Evolutionary conservation across 2,329 filamentous ascomycete genomes (phyloP), one percentile per base, ranked within the genome.

Genomic region (Cladosporium sp.): DNA sequence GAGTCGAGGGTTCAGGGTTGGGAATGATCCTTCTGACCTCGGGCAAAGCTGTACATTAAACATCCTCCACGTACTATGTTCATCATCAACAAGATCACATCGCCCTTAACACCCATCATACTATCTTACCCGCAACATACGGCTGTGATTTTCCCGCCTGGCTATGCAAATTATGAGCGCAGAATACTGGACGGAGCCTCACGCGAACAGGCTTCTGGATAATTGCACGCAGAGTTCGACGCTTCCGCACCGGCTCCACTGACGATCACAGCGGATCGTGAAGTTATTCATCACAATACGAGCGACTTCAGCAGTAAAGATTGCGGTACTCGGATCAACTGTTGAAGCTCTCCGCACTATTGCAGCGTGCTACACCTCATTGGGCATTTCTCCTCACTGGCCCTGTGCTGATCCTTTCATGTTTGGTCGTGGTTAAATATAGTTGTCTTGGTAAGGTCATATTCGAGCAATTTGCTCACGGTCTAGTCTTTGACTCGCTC

Each of bases 381-480:
- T 11, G 32, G 55, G 55, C 34, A 15, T n/a, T 36, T 41, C 55
- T 58, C 55, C 55, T 58, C 55, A 58, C 21, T 26, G 18, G 10
- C 8, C 4, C 15, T 18, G 8, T 55, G 52, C 28, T 47, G 26
- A 55, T n/a, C 52, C 3, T 10, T 1, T 55, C 30, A 3, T 55
- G 2, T 21, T 34, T 14, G 15, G 52, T 21, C 3, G 26, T 18
- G 14, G 10, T 3, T 34, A 21, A 34, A 34, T 11, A 30, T 11
- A 34, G 14, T n/a, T 34, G 18, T 30, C 52, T 55, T 55, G 52
- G 52, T 55, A 55, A 34, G 28, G 52, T 55, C 52, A 30, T 34
- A 30, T n/a, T 34, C 3, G 8, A 55, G 30, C 30, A 7, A 34
- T 21, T 34, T 11, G 5, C 26, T 34, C 52, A 7, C 15, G 14